Evolutionary conservation across 2,329 filamentous ascomycete genomes (phyloP).

Genomic region (Metarhizium rileyi): DNA sequence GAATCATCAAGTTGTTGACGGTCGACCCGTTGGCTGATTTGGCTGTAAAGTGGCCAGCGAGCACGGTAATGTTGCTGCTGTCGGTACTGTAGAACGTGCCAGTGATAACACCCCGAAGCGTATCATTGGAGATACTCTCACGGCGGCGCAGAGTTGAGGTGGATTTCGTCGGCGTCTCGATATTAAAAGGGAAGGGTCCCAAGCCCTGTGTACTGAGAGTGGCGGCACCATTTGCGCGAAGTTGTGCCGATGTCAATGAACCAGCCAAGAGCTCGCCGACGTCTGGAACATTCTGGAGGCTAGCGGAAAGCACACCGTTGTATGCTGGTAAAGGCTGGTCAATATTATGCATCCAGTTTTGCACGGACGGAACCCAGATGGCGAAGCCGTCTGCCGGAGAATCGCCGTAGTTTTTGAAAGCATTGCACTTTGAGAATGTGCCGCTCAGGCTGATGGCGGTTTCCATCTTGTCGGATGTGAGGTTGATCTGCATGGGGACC

Average conservation of each 20-base stretch:
- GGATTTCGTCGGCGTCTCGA: slow-evolving; percentile 25
- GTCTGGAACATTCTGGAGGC: slow-evolving; percentile 53
- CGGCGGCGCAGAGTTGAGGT: slow-evolving; percentile 35
- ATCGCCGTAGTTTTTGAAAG: slow-evolving; percentile 53
- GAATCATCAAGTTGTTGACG: slow-evolving; percentile 71
- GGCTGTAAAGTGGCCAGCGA: slow-evolving; percentile 79
- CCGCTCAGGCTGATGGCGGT: slow-evolving; percentile 72
- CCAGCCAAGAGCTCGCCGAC: slow-evolving; percentile 68
- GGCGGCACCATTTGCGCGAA: slow-evolving; percentile 63
- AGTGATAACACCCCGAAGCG: slow-evolving; percentile 60
- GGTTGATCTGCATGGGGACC: slow-evolving; percentile 69
- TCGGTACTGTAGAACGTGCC: slow-evolving; percentile 67
- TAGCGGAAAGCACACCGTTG: slow-evolving; percentile 61
- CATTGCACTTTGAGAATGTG: slow-evolving; percentile 62
- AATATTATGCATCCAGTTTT: slow-evolving; percentile 83
- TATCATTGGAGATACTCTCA: slow-evolving; percentile 27
- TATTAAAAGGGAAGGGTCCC: slow-evolving; percentile 47
- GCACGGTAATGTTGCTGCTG: slow-evolving; percentile 69
- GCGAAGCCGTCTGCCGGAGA: slow-evolving; percentile 66
- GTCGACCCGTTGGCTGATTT: slow-evolving; percentile 56
- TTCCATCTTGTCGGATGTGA: slow-evolving; percentile 59
- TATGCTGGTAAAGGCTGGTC: slow-evolving; percentile 54
- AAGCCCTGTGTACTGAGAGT: slow-evolving; percentile 48
- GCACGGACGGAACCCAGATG: slow-evolving; percentile 78
- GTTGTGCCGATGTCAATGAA: slow-evolving; percentile 66